Evolutionary conservation across 495 filamentous ascomycete genomes (phyloP), one percentile per base, ranked within the genome.

Genomic region (Penicillium riverlandense): DNA sequence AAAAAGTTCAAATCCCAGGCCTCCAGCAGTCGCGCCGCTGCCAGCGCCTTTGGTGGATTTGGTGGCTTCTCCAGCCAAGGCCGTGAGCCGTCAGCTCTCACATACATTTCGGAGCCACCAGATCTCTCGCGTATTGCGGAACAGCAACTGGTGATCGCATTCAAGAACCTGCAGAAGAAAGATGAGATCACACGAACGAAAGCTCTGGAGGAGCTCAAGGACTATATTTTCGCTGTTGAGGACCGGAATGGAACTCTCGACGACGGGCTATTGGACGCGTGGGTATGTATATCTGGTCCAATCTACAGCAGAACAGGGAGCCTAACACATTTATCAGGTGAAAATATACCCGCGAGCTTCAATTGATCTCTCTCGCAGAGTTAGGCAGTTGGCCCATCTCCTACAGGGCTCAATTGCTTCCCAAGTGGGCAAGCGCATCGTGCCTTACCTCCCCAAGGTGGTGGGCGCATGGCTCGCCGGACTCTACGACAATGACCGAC

Each of bases 101-200:
- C 91, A 32, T 96, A 94, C 63, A 77, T 96, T 37, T 69, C 82
- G 37, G 89, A 91, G 55, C 86, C 88, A 1, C 91, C 86, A 42
- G 83, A 96, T 62, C 76, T 96, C 38, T 83, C 82, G 29, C 65
- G 58, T 27, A 81, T 98, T 44, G 85, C 77, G 10, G 83, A 95
- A 39, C 71, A 88, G 28, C 85, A 89, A 54, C 69, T 92, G 38
- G 78, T 88, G 11, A 90, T 99, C 8, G 77, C 83, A 14, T 90
- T 95, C 71, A 95, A 96, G 61, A 94, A 90, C 53, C 72, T 96
- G 11, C 75, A 80, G 37, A 99, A 97, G 68, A 95, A 89, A 63
- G 90, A 96, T 68, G 83, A 83, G 45, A 91, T 79, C 11, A 99
- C 94, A 27, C 91, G 94, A 53, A 74, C 83, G n/a, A 96, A 94